Base-by-base conservation (phyloP, 495 filamentous ascomycete species). In the Thozetella sp. region DNA sequence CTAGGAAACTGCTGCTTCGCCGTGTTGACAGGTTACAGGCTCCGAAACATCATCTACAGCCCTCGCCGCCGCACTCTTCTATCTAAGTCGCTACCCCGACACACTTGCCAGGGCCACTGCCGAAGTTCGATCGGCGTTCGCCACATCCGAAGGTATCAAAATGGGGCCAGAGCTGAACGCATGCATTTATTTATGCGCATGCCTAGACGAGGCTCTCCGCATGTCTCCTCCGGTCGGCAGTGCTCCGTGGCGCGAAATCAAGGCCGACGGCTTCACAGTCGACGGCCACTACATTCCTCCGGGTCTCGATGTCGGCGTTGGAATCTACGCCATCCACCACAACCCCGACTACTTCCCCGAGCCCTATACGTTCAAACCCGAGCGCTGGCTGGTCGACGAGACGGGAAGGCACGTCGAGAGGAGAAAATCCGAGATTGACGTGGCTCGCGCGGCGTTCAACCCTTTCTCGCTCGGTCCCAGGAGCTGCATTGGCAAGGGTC, bases 401-500 rank as follows among this genome's bases (percentile, higher is more conserved):
- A 48, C 12, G 3, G 43, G 43, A 48, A n/a, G 20, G 10, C 43
- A 48, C n/a, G n/a, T 11, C n/a, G 46, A 4, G 40, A 40, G 27
- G 1, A 17, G 30, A 17, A 12, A 43, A 3, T 58, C 55, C 1
- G 11, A 57, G 11, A 45, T 56, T n/a, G 40, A 51, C 51, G 37
- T 15, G 45, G 65, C 59, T 2, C 56, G 55, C 20, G 63, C 53
- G 3, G 81, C 82, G 17, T 87, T 84, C 64, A 81, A 74, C 26
- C 83, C 86, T 1, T 88, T 88, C 56, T 81, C 77, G 27, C 78
- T 85, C 43, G 86, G 86, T 1, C 79, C 80, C 0, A 70, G 84
- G 11, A 80, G 81, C 0, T 88, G 85, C 51, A 81, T 86, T 51
- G 86, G 84, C 1, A 84, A 85, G 72, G 72, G 71, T 6, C 77